A percentile compares a stretch with the other conserved stretches of the same genome.
These are phyloP conservation scores for Fraxinus anomala DNA, from an alignment of 257 asterid genomes.

Conservation along the genomic window DNA sequence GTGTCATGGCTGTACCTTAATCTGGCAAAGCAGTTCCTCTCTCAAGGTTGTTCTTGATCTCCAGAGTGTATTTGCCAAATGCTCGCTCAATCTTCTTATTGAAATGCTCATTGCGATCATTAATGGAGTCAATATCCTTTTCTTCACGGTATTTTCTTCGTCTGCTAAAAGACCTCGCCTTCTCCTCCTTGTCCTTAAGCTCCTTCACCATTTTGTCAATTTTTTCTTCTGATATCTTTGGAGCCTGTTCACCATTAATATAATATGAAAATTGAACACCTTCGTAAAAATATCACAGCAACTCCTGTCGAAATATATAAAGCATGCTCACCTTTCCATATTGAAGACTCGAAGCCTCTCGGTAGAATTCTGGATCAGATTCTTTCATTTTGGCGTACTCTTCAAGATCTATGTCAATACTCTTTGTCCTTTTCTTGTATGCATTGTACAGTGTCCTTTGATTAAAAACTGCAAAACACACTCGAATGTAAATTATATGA, in stretches of 20 bases:
- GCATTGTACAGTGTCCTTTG: slow-evolving; percentile 80
- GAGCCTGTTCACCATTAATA: slow-evolving; percentile 51
- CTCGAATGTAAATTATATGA: not conserved
- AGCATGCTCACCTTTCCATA: slow-evolving; percentile 72
- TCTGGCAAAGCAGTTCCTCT: slow-evolving; percentile 72
- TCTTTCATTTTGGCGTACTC: slow-evolving; percentile 80
- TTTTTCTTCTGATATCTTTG: slow-evolving; percentile 68
- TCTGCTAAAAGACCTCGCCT: slow-evolving; percentile 80
- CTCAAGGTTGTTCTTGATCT: slow-evolving; percentile 96
- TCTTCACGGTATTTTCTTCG: slow-evolving; percentile 94
- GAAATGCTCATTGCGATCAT: slow-evolving; percentile 86
- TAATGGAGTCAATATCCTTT: slow-evolving; percentile 95
- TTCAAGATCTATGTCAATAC: slow-evolving; percentile 62
- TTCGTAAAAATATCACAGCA: not conserved
- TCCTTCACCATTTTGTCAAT: slow-evolving; percentile 90
- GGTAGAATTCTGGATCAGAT: slow-evolving; percentile 90
- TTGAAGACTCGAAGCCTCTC: slow-evolving; percentile 96
- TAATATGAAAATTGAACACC: slow-evolving; percentile 13
- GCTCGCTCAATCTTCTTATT: slow-evolving; percentile 95
- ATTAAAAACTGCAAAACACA: slow-evolving; percentile 67
- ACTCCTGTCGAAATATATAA: slow-evolving; percentile 2
- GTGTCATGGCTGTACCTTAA: slow-evolving; percentile 25
- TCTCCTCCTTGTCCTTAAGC: slow-evolving; percentile 82
- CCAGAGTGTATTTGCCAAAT: slow-evolving; percentile 87
- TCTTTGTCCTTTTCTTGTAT: slow-evolving; percentile 82